Base-by-base conservation (phyloP, 164 flowering plant genomes). In the Taxillus chinensis region DNA sequence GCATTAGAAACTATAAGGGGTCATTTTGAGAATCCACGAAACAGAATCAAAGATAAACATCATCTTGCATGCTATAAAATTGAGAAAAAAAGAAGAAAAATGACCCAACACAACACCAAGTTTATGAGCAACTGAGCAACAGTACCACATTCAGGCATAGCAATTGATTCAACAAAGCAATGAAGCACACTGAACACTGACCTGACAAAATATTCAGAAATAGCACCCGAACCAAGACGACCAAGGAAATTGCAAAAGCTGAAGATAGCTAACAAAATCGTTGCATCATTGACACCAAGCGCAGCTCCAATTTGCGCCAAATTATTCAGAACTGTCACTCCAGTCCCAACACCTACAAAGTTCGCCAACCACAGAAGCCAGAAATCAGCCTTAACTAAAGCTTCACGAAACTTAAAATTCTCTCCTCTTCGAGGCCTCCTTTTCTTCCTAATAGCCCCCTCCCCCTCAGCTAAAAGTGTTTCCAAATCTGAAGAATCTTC, bases 311-410 rank as follows among this genome's bases (percentile, higher is more conserved):
- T 90, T 68, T 92, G 97, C 39, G 96, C 95, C 62, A 93, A 74
- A 68, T 93, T 90, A 67, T 93, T 93, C 16, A 90, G 85, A 62
- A 90, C 92, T 41, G 97, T 88, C 1, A 93, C 86, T n/a, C 96
- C 96, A 48, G 98, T 74, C 41, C 95, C 98, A 62, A 86, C 92
- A 3, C 97, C 96, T 41, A 81, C 59, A 70, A 90, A 89, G 80
- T 83, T 85, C 3, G 81, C 92, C 57, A 84, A 41, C 83, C 87
- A 90, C 13, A 92, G 74, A 70, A 90, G 95, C 98, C 98, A 93
- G 80, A 90, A 93, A 74, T 93, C 98, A 59, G 96, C 96, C 72
- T 90, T 90, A 37, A 84, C 57, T 13, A 82, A 40, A 61, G 93
- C 96, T 75, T 90, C 86, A 41, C 64, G 68, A 49, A 90, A 85